A percentile compares a stretch with the other conserved stretches of the same genome.
Conservation (phyloP, 495 filamentous ascomycete species). For the Podospora pseudopauciseta region DNA sequence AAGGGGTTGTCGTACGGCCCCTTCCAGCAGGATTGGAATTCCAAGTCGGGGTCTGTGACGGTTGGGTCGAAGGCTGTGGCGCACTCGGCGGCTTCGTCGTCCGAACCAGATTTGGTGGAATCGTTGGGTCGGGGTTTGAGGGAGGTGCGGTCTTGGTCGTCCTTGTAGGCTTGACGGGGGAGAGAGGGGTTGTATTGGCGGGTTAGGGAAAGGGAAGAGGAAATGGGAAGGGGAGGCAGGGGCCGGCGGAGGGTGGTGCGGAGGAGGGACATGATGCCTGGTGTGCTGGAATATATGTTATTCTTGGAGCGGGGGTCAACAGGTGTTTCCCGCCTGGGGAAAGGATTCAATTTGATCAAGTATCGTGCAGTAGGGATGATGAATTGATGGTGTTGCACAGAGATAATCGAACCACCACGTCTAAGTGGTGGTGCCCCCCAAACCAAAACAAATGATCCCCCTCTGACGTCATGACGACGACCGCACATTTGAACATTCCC, state of each 20-base stretch:
- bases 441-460: background rate
- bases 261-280: background rate
- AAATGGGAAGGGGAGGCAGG: background rate
- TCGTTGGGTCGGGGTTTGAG: slow-evolving; percentile 40
- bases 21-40: slow-evolving; percentile 26
- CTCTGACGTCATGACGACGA: slow-evolving; percentile 20
- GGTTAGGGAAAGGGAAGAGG: background rate
- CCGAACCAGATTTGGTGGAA: slow-evolving; percentile 35
- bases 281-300: background rate
- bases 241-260: slow-evolving; percentile 3
- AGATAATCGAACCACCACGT: background rate
- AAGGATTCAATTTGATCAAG: no score
- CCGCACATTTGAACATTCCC: background rate
- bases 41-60: slow-evolving; percentile 41
- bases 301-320: no score
- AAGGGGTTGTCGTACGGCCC: slow-evolving; percentile 34
- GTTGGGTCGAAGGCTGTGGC: slow-evolving; percentile 31
- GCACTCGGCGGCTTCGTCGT: slow-evolving; percentile 34
- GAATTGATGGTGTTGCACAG: background rate
- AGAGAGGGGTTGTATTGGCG: slow-evolving; percentile 26
- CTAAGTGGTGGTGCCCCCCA: background rate
- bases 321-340: no score
- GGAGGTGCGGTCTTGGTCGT: slow-evolving; percentile 41
- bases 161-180: slow-evolving; percentile 30
- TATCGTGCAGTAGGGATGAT: no score